phyloP scores from a whole-genome alignment of 257 asterid species.

The Pogostemon cablin region DNA sequence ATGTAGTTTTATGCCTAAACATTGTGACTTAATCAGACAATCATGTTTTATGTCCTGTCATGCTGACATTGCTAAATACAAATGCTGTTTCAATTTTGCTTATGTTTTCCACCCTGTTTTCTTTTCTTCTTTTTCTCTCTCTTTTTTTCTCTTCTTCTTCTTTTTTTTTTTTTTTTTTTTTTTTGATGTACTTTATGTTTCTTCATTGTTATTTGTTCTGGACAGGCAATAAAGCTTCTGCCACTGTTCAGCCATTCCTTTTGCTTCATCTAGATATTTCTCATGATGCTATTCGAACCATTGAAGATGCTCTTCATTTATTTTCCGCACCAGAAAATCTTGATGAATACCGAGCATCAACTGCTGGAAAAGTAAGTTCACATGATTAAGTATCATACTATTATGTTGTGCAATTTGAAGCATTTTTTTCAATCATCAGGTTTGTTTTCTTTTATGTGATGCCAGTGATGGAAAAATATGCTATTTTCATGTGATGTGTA shows the following conservation, averaged over 20 bases:
- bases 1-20: background rate
- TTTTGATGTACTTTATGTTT: background rate
- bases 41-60: background rate
- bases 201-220: constrained; percentile 28
- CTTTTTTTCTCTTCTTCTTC: too few species aligned
- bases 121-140: too few species aligned
- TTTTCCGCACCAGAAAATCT: constrained; percentile 85
- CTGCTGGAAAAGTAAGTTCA: constrained; percentile 62
- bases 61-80: constrained; percentile 1
- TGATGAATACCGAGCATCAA: constrained; percentile 73
- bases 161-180: background rate
- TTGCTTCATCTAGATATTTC: constrained; percentile 91
- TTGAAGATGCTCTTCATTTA: constrained; percentile 78
- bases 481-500: background rate
- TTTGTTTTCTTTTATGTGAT: background rate
- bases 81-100: background rate
- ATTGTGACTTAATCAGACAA: background rate
- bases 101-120: constrained; percentile 13
- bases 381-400: constrained; percentile 19
- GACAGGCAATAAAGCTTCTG: constrained; percentile 82
- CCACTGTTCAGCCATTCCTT: constrained; percentile 81
- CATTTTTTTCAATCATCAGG: background rate
- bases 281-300: constrained; percentile 60
- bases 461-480: constrained; percentile 5
- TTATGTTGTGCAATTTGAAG: background rate